phyloP scores from a whole-genome alignment of 2,329 filamentous ascomycete genomes.

The Diplocarpon mali region DNA sequence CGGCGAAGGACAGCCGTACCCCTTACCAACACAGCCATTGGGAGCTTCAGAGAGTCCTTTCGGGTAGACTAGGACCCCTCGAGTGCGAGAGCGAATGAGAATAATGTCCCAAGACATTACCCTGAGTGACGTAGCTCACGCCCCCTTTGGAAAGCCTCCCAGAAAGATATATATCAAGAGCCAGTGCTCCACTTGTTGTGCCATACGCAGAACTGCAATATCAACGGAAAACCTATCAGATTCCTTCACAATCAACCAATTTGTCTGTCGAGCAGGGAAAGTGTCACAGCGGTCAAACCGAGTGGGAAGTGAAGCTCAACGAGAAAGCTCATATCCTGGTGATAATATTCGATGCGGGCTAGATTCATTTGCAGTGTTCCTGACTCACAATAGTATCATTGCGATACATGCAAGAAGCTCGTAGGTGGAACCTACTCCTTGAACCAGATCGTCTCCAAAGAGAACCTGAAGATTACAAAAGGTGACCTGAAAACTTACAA shows the following conservation, averaged over 20 bases:
- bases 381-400: conserved; percentile 33
- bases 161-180: too few species aligned
- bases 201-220: too few species aligned
- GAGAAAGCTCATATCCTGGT: conserved; percentile 33
- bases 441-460: conserved; percentile 31
- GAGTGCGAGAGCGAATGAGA: too few species aligned
- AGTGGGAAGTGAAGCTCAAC: conserved; percentile 40
- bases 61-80: too few species aligned
- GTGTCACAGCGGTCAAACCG: conserved; percentile 43
- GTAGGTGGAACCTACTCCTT: conserved; percentile 53
- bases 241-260: not conserved
- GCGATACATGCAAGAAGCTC: conserved; percentile 53
- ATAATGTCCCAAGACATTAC: too few species aligned
- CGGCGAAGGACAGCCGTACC: not conserved
- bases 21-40: too few species aligned
- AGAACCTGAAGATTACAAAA: conserved; percentile 39
- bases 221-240: not conserved
- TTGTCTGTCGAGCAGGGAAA: conserved; percentile 28
- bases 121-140: too few species aligned
- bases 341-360: not conserved
- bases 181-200: too few species aligned
- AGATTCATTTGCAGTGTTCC: not conserved
- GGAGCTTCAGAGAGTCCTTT: not conserved
- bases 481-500: conserved; percentile 40
- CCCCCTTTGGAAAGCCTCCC: too few species aligned